Percentiles rank a stretch among this genome's conserved stretches.
Evolutionary conservation across 202 grass and related monocot species (phyloP).

Genomic region (Digitaria exilis): DNA sequence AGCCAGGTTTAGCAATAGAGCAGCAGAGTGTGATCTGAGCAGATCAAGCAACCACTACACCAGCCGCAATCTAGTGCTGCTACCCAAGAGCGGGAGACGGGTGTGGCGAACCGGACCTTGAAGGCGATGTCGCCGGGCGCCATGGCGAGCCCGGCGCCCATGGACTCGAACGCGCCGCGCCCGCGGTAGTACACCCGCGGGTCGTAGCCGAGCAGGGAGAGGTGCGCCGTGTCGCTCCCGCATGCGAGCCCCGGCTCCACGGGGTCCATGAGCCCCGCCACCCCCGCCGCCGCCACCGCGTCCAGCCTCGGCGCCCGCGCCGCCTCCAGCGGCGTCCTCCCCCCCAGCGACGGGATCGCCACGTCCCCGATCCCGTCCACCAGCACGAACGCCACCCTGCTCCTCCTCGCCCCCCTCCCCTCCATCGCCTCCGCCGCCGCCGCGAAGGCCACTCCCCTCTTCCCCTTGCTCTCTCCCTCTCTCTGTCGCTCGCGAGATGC

Average conservation of each 20-base stretch:
- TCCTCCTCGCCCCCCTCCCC: slow-evolving; percentile 6
- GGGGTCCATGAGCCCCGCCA: slow-evolving; percentile 92
- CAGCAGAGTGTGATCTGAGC: slow-evolving; percentile 1
- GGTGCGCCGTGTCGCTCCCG: slow-evolving; percentile 95
- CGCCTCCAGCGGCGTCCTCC: slow-evolving; percentile 60
- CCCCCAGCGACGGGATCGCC: slow-evolving; percentile 56
- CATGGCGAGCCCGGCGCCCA: slow-evolving; percentile 92
- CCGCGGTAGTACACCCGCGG: slow-evolving; percentile 88
- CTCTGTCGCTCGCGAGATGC: not conserved
- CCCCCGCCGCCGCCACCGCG: slow-evolving; percentile 72
- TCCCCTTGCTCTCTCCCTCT: not conserved
- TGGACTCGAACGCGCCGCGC: slow-evolving; percentile 92
- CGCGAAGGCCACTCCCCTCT: not conserved
- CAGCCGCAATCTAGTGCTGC: not conserved
- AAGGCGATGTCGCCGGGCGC: slow-evolving; percentile 94
- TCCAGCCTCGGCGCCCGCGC: slow-evolving; percentile 58
- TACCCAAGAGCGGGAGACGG: not conserved
- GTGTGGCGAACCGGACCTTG: slow-evolving; percentile 64
- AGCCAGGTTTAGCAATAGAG: not conserved
- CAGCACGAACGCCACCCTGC: slow-evolving; percentile 72
- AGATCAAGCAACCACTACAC: not conserved
- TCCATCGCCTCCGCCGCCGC: not conserved
- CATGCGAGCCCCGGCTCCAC: slow-evolving; percentile 84
- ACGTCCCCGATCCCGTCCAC: slow-evolving; percentile 90
- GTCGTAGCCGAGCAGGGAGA: slow-evolving; percentile 85